Base-by-base conservation (phyloP, 2,329 filamentous ascomycete genomes). In the Neofusicoccum kwambonambiense region DNA sequence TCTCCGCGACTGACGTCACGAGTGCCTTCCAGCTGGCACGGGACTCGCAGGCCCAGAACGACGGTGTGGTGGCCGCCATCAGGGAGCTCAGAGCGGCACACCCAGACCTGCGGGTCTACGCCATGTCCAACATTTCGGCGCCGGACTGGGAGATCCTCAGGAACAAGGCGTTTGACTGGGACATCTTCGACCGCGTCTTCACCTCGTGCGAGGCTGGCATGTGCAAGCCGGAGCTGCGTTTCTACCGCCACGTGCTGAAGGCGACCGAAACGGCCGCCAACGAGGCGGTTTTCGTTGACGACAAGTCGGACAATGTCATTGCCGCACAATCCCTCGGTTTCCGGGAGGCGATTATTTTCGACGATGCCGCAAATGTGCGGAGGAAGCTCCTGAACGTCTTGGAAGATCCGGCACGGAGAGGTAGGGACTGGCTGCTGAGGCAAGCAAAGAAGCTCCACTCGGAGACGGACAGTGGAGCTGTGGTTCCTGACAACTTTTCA, bases 221-320 rank as follows among this genome's bases (percentile, higher is more conserved):
- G 69, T 70, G 74, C 15, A 79, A 79, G 67, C 77, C 76, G 12
- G 72, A 76, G 22, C 65, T 69, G 3, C 64, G 65, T 3, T 79
- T 76, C 67, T 78, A 75, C 67, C 63, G 65, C 12, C 66, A 74
- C 50, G 74, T 78, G 6, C 68, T 78, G 11, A 44, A 71, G 1
- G 64, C 69, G 0, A 69, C 72, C 15, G 57, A 64, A 2, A 27
- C 62, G 1, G 39, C 66, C 5, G 66, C 70, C 0, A 64, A 68
- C 13, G 54, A 70, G 4, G 66, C 67, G 1, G 64, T 76, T 1
- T 73, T 76, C 39, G 68, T 77, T 1, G 75, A 77, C 58, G 74
- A 76, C 31, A 71, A 70, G 27, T 44, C 41, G 13, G 72, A 70
- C n/a, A 75, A 75, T 52, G 67, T 75, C 5, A 56, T 69, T 8